A percentile compares a stretch with the other conserved stretches of the same genome.
phyloP scores from a whole-genome alignment of 345 rosid species.

The Acer saccharum region DNA sequence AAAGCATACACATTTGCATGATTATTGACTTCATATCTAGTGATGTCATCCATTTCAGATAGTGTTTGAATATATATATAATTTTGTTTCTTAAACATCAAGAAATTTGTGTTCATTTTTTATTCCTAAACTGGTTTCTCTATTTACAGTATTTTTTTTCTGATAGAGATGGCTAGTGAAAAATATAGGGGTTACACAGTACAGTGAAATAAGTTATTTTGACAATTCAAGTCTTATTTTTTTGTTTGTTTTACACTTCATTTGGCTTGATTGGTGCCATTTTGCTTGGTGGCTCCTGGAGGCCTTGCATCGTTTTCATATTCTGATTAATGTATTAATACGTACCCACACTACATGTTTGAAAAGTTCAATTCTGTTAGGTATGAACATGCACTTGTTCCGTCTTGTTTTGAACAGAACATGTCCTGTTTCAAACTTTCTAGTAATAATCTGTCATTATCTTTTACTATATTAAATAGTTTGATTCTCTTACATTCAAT shows the following conservation, averaged over 20 bases:
- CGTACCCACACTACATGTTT: not conserved
- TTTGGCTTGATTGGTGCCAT: not conserved
- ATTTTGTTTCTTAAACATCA: too few relatives aligned
- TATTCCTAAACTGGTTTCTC: not conserved
- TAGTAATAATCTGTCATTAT: constrained; percentile 1
- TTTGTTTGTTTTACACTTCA: not conserved
- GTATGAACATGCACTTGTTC: constrained; percentile 15
- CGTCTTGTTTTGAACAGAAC: constrained; percentile 22
- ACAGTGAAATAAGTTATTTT: not conserved
- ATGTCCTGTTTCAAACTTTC: constrained; percentile 1
- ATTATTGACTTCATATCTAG: not conserved
- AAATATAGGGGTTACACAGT: not conserved
- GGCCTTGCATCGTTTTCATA: not conserved
- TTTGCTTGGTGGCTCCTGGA: not conserved
- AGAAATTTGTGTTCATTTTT: not conserved
- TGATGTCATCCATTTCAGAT: not conserved
- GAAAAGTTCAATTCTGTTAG: not conserved
- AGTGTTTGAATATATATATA: not conserved
- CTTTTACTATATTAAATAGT: too few relatives aligned
- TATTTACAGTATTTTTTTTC: not conserved
- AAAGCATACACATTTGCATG: too few relatives aligned
- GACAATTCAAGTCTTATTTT: not conserved
- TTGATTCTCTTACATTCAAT: too few relatives aligned
- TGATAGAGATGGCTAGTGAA: not conserved
- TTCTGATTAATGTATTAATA: too few relatives aligned